These are phyloP conservation scores for Tulasnella sp. DNA, from an alignment of 768 basidiomycete genomes.

Conservation along the genomic window DNA sequence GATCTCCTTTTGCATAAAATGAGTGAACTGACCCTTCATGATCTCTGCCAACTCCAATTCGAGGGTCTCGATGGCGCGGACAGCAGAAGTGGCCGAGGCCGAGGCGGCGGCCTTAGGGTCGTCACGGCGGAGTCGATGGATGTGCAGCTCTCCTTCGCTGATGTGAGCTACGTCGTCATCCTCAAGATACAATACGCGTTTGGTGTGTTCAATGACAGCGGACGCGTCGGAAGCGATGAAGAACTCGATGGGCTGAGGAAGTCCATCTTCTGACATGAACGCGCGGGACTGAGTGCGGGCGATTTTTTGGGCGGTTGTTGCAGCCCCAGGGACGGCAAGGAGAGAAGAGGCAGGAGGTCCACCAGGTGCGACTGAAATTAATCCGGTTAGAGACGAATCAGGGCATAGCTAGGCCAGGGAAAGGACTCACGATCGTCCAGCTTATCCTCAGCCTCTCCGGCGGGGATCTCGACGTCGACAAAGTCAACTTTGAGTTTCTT, in stretches of 20 bases:
- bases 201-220: constrained; percentile 97
- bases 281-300: constrained; percentile 91
- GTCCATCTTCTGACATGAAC: constrained; percentile 97
- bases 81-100: constrained; percentile 49
- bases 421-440: constrained; percentile 32
- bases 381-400: background rate
- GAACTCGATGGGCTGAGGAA: constrained; percentile 98
- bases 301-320: constrained; percentile 53
- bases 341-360: constrained; percentile 35
- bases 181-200: constrained; percentile 95
- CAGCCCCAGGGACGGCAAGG: constrained; percentile 22
- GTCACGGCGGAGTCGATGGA: constrained; percentile 90
- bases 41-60: constrained; percentile 99
- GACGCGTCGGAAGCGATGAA: constrained; percentile 97
- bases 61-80: constrained; percentile 93
- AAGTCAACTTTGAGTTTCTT: constrained; percentile 99
- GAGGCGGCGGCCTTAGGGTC: constrained; percentile 53
- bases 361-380: constrained; percentile 33
- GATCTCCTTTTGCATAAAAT: constrained; percentile 99
- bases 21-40: constrained; percentile 99
- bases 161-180: constrained; percentile 99
- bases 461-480: constrained; percentile 92
- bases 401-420: background rate
- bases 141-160: constrained; percentile 92
- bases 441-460: constrained; percentile 44